phyloP scores from a whole-genome alignment of 2,329 filamentous ascomycete genomes.

The Alternaria solani region DNA sequence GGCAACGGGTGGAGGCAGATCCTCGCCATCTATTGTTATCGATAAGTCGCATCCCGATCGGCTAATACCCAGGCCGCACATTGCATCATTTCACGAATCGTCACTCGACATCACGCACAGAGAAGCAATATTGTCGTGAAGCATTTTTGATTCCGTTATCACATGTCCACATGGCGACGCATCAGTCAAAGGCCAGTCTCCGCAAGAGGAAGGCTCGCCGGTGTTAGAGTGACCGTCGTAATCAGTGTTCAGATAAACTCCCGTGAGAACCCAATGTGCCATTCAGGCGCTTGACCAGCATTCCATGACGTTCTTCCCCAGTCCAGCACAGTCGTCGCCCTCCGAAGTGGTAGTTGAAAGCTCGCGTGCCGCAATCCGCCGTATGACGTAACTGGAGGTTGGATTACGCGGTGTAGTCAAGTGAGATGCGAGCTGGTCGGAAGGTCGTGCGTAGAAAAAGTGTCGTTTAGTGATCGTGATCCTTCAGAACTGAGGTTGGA shows the following conservation, averaged over 20 bases:
- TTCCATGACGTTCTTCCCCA: conserved; percentile 37
- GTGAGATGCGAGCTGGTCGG: conserved; percentile 29
- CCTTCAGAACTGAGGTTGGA: conserved; percentile 42
- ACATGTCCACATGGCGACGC: conserved; percentile 48
- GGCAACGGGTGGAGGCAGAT: too few relatives aligned
- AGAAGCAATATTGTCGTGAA: conserved; percentile 44
- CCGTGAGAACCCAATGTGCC: conserved; percentile 43
- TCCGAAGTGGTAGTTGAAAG: conserved; percentile 30
- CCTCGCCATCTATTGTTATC: background rate
- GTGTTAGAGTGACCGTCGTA: conserved; percentile 49
- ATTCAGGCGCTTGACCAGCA: conserved; percentile 43
- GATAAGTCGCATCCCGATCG: background rate
- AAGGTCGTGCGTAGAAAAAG: conserved; percentile 37
- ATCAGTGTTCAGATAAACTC: conserved; percentile 45
- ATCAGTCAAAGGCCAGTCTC: conserved; percentile 48
- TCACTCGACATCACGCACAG: conserved; percentile 16
- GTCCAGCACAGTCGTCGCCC: conserved; percentile 37
- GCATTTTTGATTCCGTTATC: conserved; percentile 48
- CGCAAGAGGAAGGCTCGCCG: conserved; percentile 37
- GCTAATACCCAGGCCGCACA: background rate
- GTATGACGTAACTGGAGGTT: conserved; percentile 35
- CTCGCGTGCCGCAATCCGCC: conserved; percentile 37
- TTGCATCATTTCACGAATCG: conserved; percentile 2
- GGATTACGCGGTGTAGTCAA: conserved; percentile 26
- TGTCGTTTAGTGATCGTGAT: conserved; percentile 39